Evolutionary conservation across 1,139 yeast species (phyloP).

Genomic region (Taphrina confusa): DNA sequence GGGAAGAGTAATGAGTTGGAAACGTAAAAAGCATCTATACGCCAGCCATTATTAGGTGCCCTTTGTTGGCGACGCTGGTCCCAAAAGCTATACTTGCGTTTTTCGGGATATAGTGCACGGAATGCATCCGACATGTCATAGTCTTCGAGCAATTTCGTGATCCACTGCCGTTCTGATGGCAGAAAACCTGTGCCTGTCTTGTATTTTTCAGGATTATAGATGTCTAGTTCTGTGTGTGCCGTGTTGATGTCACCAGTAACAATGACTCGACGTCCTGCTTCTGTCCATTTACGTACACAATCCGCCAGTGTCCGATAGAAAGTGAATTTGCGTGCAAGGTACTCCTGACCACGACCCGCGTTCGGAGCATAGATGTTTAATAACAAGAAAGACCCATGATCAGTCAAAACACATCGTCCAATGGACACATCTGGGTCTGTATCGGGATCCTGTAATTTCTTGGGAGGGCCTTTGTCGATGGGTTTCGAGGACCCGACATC

Average conservation of each 20-base stretch:
- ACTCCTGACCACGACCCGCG: slow-evolving; percentile 33
- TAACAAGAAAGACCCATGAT: slow-evolving; percentile 25
- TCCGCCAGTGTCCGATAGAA: slow-evolving; percentile 19
- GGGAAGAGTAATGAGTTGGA: slow-evolving; percentile 11
- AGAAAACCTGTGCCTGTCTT: slow-evolving; percentile 23
- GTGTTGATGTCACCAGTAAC: slow-evolving; percentile 34
- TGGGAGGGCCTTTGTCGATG: not conserved
- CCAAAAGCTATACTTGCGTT: slow-evolving; percentile 32
- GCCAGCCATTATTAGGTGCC: slow-evolving; percentile 30
- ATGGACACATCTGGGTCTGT: slow-evolving; percentile 22
- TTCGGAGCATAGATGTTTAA: slow-evolving; percentile 33
- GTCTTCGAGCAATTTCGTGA: slow-evolving; percentile 12
- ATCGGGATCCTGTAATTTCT: slow-evolving; percentile 13
- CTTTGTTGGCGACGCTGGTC: slow-evolving; percentile 31
- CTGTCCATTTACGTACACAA: slow-evolving; percentile 31
- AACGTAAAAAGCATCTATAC: slow-evolving; percentile 32
- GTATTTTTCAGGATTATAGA: slow-evolving; percentile 32
- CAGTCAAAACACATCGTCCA: slow-evolving; percentile 32
- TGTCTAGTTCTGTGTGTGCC: slow-evolving; percentile 27
- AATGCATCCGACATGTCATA: slow-evolving; percentile 28
- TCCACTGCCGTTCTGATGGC: slow-evolving; percentile 33
- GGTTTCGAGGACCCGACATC: slow-evolving; percentile 8
- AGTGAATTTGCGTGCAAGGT: slow-evolving; percentile 22
- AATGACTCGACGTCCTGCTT: slow-evolving; percentile 27
- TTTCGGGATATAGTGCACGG: slow-evolving; percentile 22